Conservation (phyloP, 2,329 filamentous ascomycete genomes). For the Exophiala phaeomuriformis region DNA sequence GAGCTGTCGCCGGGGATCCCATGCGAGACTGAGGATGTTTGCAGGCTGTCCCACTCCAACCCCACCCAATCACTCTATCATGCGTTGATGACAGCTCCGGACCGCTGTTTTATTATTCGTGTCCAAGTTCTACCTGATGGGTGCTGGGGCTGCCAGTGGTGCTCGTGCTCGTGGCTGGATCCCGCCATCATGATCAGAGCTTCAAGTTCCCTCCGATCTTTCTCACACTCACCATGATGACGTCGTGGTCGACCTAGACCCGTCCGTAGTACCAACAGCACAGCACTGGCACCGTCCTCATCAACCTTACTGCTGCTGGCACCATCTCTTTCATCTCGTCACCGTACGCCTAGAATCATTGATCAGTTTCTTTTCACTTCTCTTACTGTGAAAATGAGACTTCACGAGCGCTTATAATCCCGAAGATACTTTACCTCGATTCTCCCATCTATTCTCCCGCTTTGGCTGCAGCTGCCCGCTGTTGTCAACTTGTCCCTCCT, state of each 20-base stretch:
- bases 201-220: background rate
- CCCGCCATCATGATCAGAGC: too few relatives aligned
- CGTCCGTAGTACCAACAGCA: background rate
- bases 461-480: too few relatives aligned
- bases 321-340: background rate
- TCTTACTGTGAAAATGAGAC: background rate
- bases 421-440: background rate
- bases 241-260: background rate
- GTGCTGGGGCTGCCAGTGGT: too few relatives aligned
- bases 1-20: background rate
- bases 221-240: background rate
- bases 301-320: background rate
- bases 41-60: too few relatives aligned
- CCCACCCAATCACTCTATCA: background rate
- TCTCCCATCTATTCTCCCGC: background rate
- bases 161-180: too few relatives aligned
- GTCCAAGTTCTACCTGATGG: too few relatives aligned
- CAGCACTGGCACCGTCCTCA: background rate
- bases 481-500: background rate
- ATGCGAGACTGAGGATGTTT: background rate
- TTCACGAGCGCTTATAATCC: background rate
- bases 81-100: background rate
- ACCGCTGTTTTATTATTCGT: background rate
- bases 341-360: too few relatives aligned
- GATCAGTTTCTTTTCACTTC: background rate